Evolutionary conservation across 1,284 basidiomycete species (phyloP).

Genomic region (Sanghuangporus weigelae): DNA sequence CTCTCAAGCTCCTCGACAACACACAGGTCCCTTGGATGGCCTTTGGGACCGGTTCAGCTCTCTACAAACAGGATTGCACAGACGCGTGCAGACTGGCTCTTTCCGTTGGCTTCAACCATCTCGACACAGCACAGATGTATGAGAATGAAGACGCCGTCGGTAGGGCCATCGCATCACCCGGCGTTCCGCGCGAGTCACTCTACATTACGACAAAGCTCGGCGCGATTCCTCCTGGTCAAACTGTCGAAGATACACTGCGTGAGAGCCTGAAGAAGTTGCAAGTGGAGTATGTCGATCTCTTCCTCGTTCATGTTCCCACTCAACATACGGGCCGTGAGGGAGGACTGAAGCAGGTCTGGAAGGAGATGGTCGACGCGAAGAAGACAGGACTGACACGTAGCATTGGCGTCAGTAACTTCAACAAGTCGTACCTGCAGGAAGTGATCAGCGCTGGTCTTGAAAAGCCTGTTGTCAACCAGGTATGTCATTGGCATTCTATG

Average conservation of each 20-base stretch:
- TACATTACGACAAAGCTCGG: slow-evolving; percentile 66
- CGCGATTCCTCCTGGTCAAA: slow-evolving; percentile 33
- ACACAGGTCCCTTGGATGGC: slow-evolving; percentile 32
- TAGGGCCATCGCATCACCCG: slow-evolving; percentile 38
- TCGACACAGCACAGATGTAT: slow-evolving; percentile 71
- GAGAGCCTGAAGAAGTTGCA: slow-evolving; percentile 56
- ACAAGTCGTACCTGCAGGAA: slow-evolving; percentile 56
- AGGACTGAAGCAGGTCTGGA: slow-evolving; percentile 58
- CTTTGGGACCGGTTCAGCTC: slow-evolving; percentile 66
- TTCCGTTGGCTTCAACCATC: slow-evolving; percentile 56
- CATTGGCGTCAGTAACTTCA: slow-evolving; percentile 86
- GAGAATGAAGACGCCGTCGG: slow-evolving; percentile 57
- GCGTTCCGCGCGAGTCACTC: slow-evolving; percentile 49
- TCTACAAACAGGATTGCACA: slow-evolving; percentile 48
- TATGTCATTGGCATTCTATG: slow-evolving; percentile 22
- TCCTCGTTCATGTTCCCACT: slow-evolving; percentile 65
- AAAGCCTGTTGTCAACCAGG: slow-evolving; percentile 79
- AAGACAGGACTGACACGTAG: slow-evolving; percentile 64
- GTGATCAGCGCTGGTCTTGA: slow-evolving; percentile 49
- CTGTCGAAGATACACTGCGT: slow-evolving; percentile 46
- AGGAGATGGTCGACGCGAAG: slow-evolving; percentile 64
- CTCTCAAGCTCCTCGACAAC: slow-evolving; percentile 1
- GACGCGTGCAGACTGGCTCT: slow-evolving; percentile 49
- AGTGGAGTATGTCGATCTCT: slow-evolving; percentile 66
- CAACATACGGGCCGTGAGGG: slow-evolving; percentile 28